Evolutionary conservation across 768 basidiomycete genomes (phyloP).

Genomic region (Hericium alpestre): DNA sequence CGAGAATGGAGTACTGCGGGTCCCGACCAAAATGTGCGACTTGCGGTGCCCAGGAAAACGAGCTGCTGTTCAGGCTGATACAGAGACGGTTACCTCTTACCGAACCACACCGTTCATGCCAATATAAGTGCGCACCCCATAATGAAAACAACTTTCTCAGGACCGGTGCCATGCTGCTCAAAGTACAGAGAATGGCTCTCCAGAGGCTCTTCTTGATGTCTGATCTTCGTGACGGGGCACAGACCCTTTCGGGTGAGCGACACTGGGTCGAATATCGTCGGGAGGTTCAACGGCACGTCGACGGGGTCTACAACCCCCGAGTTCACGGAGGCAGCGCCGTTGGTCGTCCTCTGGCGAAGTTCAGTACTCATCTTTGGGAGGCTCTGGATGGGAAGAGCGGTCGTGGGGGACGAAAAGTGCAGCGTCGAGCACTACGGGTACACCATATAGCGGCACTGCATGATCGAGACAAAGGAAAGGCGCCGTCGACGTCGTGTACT

Average conservation of each 20-base stretch:
- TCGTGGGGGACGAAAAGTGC: not conserved
- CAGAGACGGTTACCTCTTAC: not conserved
- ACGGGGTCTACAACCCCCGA: not conserved
- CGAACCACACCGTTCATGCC: too few species aligned
- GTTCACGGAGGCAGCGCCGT: not conserved
- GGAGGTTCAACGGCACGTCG: constrained; percentile 12
- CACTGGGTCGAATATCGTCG: constrained; percentile 43
- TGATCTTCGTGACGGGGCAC: constrained; percentile 57
- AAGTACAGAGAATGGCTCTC: constrained; percentile 72
- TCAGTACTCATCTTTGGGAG: not conserved
- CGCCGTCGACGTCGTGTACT: not conserved
- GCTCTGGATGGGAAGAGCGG: not conserved
- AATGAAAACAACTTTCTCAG: constrained; percentile 59
- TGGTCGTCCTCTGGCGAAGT: not conserved
- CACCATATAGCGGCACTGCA: not conserved
- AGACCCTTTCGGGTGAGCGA: constrained; percentile 63
- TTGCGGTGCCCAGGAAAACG: constrained; percentile 55
- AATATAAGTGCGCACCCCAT: constrained; percentile 46
- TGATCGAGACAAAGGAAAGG: not conserved
- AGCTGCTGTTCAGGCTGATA: constrained; percentile 47
- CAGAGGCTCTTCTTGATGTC: constrained; percentile 30
- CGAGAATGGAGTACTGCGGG: constrained; percentile 48
- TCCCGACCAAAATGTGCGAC: constrained; percentile 52
- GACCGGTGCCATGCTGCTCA: constrained; percentile 63
- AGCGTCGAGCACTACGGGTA: not conserved